Conservation (phyloP, 306 rosid species). For the Acacia confusa region DNA sequence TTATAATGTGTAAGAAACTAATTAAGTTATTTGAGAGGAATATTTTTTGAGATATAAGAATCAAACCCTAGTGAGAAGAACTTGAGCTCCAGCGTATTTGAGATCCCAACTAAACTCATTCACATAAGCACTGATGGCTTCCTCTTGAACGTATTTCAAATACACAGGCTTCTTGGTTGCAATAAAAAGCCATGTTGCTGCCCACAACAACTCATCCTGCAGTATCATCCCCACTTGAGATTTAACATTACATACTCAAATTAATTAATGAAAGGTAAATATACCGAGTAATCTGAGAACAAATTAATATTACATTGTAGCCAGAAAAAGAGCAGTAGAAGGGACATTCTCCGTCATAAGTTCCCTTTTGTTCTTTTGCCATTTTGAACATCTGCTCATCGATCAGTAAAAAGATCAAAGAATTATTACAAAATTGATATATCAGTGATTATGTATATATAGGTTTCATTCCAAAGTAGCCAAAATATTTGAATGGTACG, state of each 20-base stretch:
- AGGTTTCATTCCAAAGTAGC: background rate
- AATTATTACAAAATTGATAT: too few species aligned
- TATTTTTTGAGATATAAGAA: background rate
- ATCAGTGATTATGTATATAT: too few species aligned
- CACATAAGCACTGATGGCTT: conserved; percentile 63
- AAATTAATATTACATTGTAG: conserved; percentile 49
- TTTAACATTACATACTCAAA: background rate
- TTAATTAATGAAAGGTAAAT: too few species aligned
- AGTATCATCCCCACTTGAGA: background rate
- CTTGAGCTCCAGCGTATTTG: conserved; percentile 89
- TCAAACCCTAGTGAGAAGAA: conserved; percentile 61
- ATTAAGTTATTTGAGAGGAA: background rate
- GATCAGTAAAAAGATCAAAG: too few species aligned
- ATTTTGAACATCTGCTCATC: conserved; percentile 56
- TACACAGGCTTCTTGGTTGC: conserved; percentile 57
- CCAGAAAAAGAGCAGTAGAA: conserved; percentile 96
- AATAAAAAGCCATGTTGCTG: conserved; percentile 78
- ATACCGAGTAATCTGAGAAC: background rate
- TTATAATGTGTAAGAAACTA: background rate
- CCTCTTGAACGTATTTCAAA: conserved; percentile 57
- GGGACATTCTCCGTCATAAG: conserved; percentile 92
- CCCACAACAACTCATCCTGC: conserved; percentile 98
- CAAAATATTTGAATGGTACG: background rate
- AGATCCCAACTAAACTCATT: conserved; percentile 96
- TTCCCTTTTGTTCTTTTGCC: conserved; percentile 72